A percentile compares a stretch with the other conserved stretches of the same genome.
phyloP scores from a whole-genome alignment of 139 green algal species.

The Chlamydomonas incerta region DNA sequence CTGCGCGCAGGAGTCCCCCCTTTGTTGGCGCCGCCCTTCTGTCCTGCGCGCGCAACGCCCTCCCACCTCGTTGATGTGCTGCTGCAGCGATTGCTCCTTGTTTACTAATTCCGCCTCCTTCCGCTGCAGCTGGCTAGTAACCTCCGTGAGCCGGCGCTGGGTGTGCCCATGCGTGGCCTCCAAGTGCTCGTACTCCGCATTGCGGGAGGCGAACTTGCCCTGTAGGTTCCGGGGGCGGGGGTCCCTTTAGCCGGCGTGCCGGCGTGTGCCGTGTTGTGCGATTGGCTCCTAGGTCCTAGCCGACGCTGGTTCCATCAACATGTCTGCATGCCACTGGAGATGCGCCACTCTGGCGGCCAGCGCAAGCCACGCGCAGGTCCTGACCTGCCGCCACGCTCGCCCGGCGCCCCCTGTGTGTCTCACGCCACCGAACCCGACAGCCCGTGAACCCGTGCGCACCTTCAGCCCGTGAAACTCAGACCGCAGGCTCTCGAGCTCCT shows the following conservation, averaged over 20 bases:
- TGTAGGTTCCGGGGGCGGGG: no score
- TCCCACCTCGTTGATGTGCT: conserved; percentile 1
- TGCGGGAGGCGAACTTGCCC: neutral
- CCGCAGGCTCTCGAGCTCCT: neutral
- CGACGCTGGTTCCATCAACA: no score
- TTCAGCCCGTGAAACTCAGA: neutral
- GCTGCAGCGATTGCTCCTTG: conserved; percentile 14
- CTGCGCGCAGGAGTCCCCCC: no score
- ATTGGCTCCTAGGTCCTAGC: no score
- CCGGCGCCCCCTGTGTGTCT: no score
- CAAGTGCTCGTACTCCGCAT: conserved; percentile 22
- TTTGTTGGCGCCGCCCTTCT: neutral
- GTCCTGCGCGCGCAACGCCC: neutral
- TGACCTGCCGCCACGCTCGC: no score
- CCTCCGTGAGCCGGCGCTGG: conserved; percentile 12
- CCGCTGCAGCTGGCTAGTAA: conserved; percentile 12
- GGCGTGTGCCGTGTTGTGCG: no score
- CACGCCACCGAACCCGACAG: no score
- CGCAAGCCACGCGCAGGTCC: no score
- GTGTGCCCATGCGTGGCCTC: neutral
- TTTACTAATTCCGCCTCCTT: conserved; percentile 5
- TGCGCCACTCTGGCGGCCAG: no score
- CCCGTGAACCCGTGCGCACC: neutral
- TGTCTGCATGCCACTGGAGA: no score
- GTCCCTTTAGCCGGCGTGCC: no score